Evolutionary conservation across 345 rosid species (phyloP), one percentile per base, ranked within the genome.

Genomic region (Litchi chinensis): DNA sequence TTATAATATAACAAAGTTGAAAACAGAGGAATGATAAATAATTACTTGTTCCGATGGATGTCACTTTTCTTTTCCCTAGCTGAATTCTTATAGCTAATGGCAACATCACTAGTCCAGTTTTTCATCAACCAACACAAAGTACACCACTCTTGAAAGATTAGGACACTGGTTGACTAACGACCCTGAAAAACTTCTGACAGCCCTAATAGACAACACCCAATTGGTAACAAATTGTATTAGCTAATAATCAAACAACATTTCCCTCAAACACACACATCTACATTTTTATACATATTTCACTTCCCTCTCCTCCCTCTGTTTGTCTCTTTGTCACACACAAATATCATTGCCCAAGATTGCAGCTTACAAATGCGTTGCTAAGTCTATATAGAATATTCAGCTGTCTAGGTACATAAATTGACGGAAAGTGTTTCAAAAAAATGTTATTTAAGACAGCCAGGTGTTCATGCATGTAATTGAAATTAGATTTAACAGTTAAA

Each of bases 401-500:
- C 18, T 11, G 18, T 57, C 18, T 24, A 65, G 48, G 22, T 46
- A 48, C 28, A 46, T 60, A 60, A 74, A 21, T 24, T 21, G 59
- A 57, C 37, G n/a, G 48, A 18, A 48, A 8, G 8, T 40, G 43
- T n/a, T 48, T 18, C 43, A 43, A 22, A 40, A 48, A 64, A 64
- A 16, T 64, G 6, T 52, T 10, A 48, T 75, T 24, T 18, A 40
- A 75, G 67, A 48, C 59, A 52, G n/a, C 48, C 50, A 41, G 50
- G 22, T 52, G 12, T 11, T 48, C 40, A 54, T n/a, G 56, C 62
- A 63, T 28, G 46, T 16, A 77, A 5, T 43, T 12, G 6, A 56
- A 65, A 22, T 28, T 0, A 59, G 78, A 78, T 6, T 26, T 63
- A 10, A 77, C 64, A 50, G 39, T 41, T 10, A 18, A 59, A 78